Evolutionary conservation across 192 early-diverging fungal genomes (phyloP).

Genomic region (Tieghemiomyces parasiticus): DNA sequence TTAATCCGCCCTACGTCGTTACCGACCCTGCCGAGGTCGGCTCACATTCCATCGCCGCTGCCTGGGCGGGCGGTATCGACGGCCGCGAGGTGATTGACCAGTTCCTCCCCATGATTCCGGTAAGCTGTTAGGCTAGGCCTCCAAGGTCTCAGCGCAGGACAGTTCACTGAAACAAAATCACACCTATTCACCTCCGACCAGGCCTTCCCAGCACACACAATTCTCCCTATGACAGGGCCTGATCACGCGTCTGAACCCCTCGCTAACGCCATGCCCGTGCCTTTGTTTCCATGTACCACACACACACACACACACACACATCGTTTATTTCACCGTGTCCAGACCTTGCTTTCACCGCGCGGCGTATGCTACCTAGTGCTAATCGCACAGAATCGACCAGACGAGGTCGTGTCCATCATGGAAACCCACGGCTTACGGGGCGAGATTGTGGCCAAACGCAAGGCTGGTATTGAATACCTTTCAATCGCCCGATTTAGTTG

Average conservation of each 20-base stretch:
- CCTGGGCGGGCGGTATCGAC: slow-evolving; percentile 89
- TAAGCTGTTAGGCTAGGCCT: too few relatives aligned
- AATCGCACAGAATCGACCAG: slow-evolving; percentile 72
- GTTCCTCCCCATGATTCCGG: slow-evolving; percentile 54
- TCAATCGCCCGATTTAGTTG: background rate
- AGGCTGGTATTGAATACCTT: slow-evolving; percentile 3
- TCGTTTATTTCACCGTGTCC: too few relatives aligned
- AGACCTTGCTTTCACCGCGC: slow-evolving; percentile 43
- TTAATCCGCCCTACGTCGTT: slow-evolving; percentile 94
- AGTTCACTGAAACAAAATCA: too few relatives aligned
- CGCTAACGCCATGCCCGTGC: too few relatives aligned
- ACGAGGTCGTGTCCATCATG: slow-evolving; percentile 59
- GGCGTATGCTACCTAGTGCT: slow-evolving; percentile 79
- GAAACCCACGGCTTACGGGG: slow-evolving; percentile 24
- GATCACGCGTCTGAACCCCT: too few relatives aligned
- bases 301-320: too few relatives aligned
- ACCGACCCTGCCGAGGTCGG: slow-evolving; percentile 69
- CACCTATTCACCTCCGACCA: too few relatives aligned
- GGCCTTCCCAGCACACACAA: too few relatives aligned
- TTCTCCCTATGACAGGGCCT: too few relatives aligned
- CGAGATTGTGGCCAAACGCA: background rate
- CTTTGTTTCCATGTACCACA: too few relatives aligned
- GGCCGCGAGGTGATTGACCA: slow-evolving; percentile 78
- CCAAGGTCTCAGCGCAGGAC: too few relatives aligned
- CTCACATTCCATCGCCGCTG: slow-evolving; percentile 51